Evolutionary conservation across 2,329 filamentous ascomycete genomes (phyloP).

Genomic region (Pseudogymnoascus sp.): DNA sequence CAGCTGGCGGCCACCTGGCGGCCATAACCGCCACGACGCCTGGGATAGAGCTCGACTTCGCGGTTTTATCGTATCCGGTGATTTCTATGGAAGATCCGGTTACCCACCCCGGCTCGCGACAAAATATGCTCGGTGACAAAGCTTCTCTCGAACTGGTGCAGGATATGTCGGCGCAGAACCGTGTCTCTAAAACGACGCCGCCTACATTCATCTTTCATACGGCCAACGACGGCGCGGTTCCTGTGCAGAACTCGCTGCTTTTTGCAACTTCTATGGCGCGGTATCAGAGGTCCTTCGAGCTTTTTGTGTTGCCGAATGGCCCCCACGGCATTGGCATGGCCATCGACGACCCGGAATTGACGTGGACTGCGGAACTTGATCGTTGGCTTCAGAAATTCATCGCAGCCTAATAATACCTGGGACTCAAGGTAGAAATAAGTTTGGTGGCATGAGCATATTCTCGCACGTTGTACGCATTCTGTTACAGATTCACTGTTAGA

Average conservation of each 20-base stretch:
- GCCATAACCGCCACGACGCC: slow-evolving; percentile 21
- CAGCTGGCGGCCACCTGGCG: slow-evolving; percentile 23
- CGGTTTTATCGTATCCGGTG: slow-evolving; percentile 24
- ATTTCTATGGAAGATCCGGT: slow-evolving; percentile 20
- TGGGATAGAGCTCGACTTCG: slow-evolving; percentile 20
- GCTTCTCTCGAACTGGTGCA: slow-evolving; percentile 20
- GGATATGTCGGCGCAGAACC: slow-evolving; percentile 23
- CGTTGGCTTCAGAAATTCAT: slow-evolving; percentile 24
- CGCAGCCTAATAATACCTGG: slow-evolving; percentile 12
- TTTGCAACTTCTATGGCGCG: slow-evolving; percentile 25
- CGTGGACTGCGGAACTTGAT: slow-evolving; percentile 26
- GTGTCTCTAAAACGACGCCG: slow-evolving; percentile 22
- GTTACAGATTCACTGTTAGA: neutral
- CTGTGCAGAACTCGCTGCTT: slow-evolving; percentile 25
- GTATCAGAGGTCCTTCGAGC: slow-evolving; percentile 19
- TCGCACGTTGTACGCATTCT: neutral
- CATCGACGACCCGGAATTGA: slow-evolving; percentile 19
- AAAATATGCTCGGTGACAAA: slow-evolving; percentile 21
- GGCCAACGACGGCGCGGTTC: slow-evolving; percentile 24
- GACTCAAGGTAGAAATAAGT: neutral
- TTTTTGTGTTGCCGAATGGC: slow-evolving; percentile 26
- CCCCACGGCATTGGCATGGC: slow-evolving; percentile 26
- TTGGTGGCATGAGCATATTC: neutral
- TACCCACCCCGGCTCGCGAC: slow-evolving; percentile 18
- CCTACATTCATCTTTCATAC: slow-evolving; percentile 33